A percentile compares a stretch with the other conserved stretches of the same genome.
Evolutionary conservation across 768 basidiomycete genomes (phyloP).

Genomic region (Naematelia encephala): DNA sequence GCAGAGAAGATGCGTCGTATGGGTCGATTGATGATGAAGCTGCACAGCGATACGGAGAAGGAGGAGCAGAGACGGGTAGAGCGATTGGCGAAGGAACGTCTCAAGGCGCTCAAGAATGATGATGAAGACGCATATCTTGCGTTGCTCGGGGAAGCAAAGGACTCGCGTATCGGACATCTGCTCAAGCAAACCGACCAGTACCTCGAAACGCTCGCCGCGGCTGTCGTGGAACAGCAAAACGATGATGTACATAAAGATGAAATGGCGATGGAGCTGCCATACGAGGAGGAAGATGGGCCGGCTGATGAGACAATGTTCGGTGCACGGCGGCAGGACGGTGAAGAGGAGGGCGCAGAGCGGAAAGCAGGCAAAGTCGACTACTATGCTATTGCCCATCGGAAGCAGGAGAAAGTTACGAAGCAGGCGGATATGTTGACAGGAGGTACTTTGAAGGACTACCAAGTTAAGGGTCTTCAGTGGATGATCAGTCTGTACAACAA

Average conservation of each 20-base stretch:
- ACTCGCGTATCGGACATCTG: conserved; percentile 95
- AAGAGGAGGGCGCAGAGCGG: conserved; percentile 58
- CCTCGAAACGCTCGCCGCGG: conserved; percentile 90
- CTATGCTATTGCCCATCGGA: conserved; percentile 89
- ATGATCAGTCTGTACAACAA: conserved; percentile 98
- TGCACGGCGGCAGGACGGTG: conserved; percentile 61
- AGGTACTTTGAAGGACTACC: conserved; percentile 90
- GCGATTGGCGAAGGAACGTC: conserved; percentile 91
- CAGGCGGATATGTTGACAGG: conserved; percentile 64
- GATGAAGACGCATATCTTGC: conserved; percentile 99
- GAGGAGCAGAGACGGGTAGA: conserved; percentile 98
- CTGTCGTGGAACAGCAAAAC: conserved; percentile 86
- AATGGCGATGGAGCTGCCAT: conserved; percentile 46
- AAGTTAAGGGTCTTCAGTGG: conserved; percentile 93
- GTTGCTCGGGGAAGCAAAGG: conserved; percentile 97
- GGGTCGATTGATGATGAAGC: conserved; percentile 71
- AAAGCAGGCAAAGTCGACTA: conserved; percentile 82
- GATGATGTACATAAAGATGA: conserved; percentile 56
- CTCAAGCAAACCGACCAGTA: conserved; percentile 90
- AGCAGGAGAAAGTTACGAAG: conserved; percentile 73
- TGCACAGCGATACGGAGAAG: conserved; percentile 89
- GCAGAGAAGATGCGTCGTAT: conserved; percentile 62
- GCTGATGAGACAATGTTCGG: conserved; percentile 88
- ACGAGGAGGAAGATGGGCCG: conserved; percentile 66
- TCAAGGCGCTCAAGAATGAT: conserved; percentile 93